Evolutionary conservation across 768 basidiomycete species (phyloP).

Genomic region (Lentinula raphanica): DNA sequence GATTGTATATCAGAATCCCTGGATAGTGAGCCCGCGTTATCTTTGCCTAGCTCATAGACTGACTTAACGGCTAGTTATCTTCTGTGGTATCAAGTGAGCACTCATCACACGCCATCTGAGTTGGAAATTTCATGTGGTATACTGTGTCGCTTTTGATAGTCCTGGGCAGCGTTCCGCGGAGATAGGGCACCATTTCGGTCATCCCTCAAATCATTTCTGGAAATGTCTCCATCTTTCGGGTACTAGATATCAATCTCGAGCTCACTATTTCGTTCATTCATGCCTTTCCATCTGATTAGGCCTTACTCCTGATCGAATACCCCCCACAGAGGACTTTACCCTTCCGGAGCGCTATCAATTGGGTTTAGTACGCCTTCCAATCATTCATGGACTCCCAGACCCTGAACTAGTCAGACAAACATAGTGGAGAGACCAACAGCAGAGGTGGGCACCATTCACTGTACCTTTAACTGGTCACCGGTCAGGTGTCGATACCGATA

Average conservation of each 20-base stretch:
- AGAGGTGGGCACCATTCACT: constrained; percentile 34
- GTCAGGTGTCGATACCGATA: background rate
- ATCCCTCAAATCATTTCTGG: constrained; percentile 84
- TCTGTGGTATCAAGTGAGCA: constrained; percentile 80
- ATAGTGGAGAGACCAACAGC: constrained; percentile 65
- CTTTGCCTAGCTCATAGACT: background rate
- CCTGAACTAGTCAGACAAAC: constrained; percentile 53
- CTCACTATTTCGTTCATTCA: background rate
- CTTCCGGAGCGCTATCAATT: constrained; percentile 54
- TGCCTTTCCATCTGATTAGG: constrained; percentile 29
- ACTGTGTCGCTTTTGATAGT: constrained; percentile 27
- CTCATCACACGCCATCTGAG: background rate
- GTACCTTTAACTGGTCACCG: too few relatives aligned
- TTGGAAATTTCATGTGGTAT: background rate
- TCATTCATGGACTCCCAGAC: background rate
- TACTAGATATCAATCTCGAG: constrained; percentile 16
- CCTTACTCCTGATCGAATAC: constrained; percentile 47
- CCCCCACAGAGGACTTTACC: constrained; percentile 54
- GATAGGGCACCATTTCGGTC: constrained; percentile 68
- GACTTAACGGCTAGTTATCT: constrained; percentile 47
- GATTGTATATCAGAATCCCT: constrained; percentile 51
- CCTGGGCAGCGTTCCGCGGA: constrained; percentile 65
- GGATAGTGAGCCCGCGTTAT: constrained; percentile 43
- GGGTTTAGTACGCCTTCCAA: constrained; percentile 53
- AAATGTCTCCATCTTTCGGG: constrained; percentile 63